Conservation (phyloP, 495 filamentous ascomycete species). For the Lophium mytilinum region DNA sequence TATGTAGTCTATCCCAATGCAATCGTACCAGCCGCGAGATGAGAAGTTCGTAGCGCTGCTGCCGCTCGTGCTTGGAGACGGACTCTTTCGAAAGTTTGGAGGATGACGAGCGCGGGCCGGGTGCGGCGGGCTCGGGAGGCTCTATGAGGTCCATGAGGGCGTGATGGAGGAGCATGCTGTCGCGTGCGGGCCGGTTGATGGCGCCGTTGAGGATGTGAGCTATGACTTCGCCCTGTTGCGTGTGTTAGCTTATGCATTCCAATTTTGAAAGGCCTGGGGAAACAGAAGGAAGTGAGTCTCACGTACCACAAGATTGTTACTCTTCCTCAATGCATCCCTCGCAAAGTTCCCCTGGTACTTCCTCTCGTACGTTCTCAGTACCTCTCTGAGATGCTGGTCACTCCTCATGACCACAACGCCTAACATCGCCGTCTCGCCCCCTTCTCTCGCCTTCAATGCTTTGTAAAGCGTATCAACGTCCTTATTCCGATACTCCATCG, state of each 20-base stretch:
- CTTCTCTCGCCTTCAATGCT: constrained; percentile 63
- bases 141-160: constrained; percentile 52
- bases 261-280: background rate
- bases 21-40: constrained; percentile 32
- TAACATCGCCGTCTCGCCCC: constrained; percentile 89
- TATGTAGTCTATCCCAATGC: constrained; percentile 36
- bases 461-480: constrained; percentile 66
- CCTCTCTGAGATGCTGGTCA: constrained; percentile 73
- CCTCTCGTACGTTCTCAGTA: constrained; percentile 64
- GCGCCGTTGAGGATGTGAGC: constrained; percentile 95
- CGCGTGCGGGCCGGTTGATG: constrained; percentile 89
- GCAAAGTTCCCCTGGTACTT: constrained; percentile 71
- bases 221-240: constrained; percentile 74
- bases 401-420: constrained; percentile 70
- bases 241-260: constrained; percentile 5
- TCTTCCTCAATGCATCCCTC: constrained; percentile 77
- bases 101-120: constrained; percentile 3
- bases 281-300: constrained; percentile 4
- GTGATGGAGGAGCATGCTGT: constrained; percentile 90
- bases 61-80: constrained; percentile 19
- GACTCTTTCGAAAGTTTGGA: constrained; percentile 16
- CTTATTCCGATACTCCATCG: constrained; percentile 46
- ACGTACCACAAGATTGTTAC: constrained; percentile 83
- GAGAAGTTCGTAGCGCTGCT: constrained; percentile 34
- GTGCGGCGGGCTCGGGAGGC: constrained; percentile 2